phyloP scores from a whole-genome alignment of 2,329 filamentous ascomycete genomes.

The Fonsecaea erecta region DNA sequence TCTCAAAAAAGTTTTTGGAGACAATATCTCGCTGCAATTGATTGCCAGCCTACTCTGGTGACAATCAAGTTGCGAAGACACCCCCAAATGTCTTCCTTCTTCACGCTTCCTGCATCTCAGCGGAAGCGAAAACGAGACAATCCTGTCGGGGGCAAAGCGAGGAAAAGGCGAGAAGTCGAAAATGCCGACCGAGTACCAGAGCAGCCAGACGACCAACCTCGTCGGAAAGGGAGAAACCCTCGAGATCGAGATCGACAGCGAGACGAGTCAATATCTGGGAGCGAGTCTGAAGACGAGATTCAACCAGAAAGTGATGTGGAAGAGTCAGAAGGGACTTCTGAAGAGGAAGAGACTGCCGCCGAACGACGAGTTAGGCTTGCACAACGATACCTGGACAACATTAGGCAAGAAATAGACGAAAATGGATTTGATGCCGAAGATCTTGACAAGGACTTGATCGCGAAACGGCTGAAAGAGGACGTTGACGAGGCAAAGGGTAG shows the following conservation, averaged over 20 bases:
- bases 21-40: conserved; percentile 5
- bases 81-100: conserved; percentile 84
- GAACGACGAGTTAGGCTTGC: conserved; percentile 85
- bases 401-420: conserved; percentile 80
- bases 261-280: conserved; percentile 85
- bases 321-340: conserved; percentile 59
- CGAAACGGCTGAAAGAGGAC: conserved; percentile 87
- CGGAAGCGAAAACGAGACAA: conserved; percentile 84
- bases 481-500: conserved; percentile 89
- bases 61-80: neutral
- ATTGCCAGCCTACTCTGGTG: neutral
- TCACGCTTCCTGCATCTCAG: conserved; percentile 82
- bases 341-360: conserved; percentile 80
- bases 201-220: conserved; percentile 40
- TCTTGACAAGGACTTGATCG: conserved; percentile 89
- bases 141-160: conserved; percentile 48
- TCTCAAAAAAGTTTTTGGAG: conserved; percentile 25
- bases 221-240: conserved; percentile 48
- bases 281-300: conserved; percentile 73
- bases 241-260: conserved; percentile 50
- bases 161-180: conserved; percentile 52
- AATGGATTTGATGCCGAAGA: conserved; percentile 91
- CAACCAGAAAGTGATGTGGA: conserved; percentile 61
- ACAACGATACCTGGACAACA: conserved; percentile 89
- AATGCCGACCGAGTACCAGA: conserved; percentile 49